Evolutionary conservation across 2,329 filamentous ascomycete species (phyloP).

Genomic region (Tolypocladium cylindrosporum): DNA sequence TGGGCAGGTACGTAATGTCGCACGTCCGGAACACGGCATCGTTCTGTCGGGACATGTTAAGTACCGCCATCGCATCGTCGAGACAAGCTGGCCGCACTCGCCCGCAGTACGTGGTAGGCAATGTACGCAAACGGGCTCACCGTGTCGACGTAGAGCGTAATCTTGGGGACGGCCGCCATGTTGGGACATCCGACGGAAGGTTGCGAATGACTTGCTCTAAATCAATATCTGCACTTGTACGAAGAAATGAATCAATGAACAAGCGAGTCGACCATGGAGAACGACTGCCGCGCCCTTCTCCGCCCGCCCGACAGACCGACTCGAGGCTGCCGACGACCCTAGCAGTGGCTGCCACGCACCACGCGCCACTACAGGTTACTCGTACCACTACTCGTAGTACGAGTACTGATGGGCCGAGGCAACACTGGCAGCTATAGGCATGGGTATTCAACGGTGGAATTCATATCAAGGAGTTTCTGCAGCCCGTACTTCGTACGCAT

Average conservation of each 20-base stretch:
- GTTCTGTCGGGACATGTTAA: constrained; percentile 11
- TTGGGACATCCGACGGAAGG: neutral
- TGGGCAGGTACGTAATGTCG: constrained; percentile 23
- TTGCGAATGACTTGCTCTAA: too few species aligned
- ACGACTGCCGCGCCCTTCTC: neutral
- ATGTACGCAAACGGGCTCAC: constrained; percentile 30
- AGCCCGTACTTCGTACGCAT: too few species aligned
- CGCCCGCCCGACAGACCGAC: neutral
- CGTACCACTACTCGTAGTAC: too few species aligned
- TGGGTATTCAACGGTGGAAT: neutral
- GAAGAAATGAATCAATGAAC: neutral
- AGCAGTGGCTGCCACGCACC: neutral
- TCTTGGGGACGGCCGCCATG: constrained; percentile 11
- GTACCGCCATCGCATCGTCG: neutral
- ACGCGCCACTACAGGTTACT: neutral
- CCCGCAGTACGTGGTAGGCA: constrained; percentile 26
- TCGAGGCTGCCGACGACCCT: neutral
- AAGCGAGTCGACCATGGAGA: neutral
- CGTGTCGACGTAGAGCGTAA: constrained; percentile 28
- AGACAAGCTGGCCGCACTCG: constrained; percentile 11
- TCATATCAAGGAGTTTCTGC: neutral
- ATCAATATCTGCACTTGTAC: neutral
- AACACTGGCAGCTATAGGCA: too few species aligned
- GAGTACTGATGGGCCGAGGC: too few species aligned
- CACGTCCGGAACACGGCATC: constrained; percentile 18